phyloP scores from a whole-genome alignment of 495 filamentous ascomycete genomes.

The Penicillium soppii region DNA sequence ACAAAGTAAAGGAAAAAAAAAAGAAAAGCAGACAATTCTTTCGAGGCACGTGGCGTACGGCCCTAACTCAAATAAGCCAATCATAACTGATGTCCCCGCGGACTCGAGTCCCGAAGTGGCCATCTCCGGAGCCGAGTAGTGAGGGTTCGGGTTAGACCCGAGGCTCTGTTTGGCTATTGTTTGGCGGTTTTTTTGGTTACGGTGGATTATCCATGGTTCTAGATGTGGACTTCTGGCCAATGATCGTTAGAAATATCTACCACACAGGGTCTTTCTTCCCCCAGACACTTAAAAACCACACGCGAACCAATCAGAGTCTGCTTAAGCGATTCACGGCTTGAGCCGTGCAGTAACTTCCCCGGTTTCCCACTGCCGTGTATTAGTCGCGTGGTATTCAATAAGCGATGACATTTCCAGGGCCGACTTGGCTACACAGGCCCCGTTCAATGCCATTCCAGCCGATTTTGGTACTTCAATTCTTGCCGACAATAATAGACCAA shows the following conservation, averaged over 20 bases:
- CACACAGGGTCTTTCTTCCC: not conserved
- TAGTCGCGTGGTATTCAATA: conserved; percentile 11
- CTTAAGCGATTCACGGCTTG: conserved; percentile 4
- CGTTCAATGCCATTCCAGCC: conserved; percentile 1
- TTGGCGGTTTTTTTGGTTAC: not conserved
- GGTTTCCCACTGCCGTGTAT: conserved; percentile 8
- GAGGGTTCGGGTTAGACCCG: conserved; percentile 12
- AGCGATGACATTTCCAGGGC: not conserved
- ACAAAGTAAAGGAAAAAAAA: not conserved
- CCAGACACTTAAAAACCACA: not conserved
- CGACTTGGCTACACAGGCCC: conserved; percentile 10
- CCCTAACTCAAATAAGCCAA: not conserved
- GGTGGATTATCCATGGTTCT: too few species aligned
- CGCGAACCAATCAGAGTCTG: conserved; percentile 7
- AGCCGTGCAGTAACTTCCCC: conserved; percentile 20
- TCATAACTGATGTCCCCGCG: not conserved
- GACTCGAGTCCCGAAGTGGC: conserved; percentile 4
- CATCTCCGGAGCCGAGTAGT: too few species aligned
- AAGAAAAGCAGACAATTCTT: not conserved
- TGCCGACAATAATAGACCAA: not conserved
- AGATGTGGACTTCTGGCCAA: not conserved
- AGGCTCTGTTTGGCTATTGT: conserved; percentile 17
- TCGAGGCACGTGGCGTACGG: conserved; percentile 9
- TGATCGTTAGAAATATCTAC: not conserved
- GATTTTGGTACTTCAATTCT: not conserved